Conservation (phyloP, 495 filamentous ascomycete species). For the Cairneyella variabilis region DNA sequence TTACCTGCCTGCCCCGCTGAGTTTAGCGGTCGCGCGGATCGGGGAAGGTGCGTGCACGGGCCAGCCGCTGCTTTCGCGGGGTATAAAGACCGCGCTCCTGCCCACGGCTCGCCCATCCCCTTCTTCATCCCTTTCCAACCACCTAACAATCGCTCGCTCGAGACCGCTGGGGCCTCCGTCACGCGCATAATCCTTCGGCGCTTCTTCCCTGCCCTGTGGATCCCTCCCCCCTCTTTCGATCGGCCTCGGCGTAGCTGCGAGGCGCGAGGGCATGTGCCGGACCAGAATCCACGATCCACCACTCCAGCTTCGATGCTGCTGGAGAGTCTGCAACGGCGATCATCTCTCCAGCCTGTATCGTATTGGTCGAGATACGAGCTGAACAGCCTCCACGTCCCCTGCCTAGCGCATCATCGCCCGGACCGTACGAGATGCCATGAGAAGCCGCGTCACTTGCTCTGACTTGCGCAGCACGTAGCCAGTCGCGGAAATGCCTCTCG, state of each 20-base stretch:
- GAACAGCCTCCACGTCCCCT: background rate
- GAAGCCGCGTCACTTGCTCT: background rate
- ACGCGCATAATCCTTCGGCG: too few relatives aligned
- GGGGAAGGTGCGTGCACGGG: too few relatives aligned
- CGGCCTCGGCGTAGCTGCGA: slow-evolving; percentile 8
- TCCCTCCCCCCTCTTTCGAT: too few relatives aligned
- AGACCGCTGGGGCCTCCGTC: too few relatives aligned
- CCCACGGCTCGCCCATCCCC: too few relatives aligned
- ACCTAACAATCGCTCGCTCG: too few relatives aligned
- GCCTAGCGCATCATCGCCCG: slow-evolving; percentile 1
- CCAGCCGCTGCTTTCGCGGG: too few relatives aligned
- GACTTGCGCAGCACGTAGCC: background rate
- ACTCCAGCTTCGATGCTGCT: slow-evolving; percentile 4
- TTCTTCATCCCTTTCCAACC: too few relatives aligned
- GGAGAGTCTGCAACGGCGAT: slow-evolving; percentile 8
- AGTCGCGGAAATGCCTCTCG: slow-evolving; percentile 10
- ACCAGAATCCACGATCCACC: slow-evolving; percentile 3
- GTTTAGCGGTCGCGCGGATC: too few relatives aligned
- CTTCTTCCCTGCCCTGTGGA: too few relatives aligned
- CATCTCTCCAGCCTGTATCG: slow-evolving; percentile 1
- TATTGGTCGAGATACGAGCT: slow-evolving; percentile 11
- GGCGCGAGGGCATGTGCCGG: background rate
- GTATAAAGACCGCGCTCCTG: too few relatives aligned
- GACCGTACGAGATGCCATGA: slow-evolving; percentile 8
- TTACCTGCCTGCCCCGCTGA: too few relatives aligned